Evolutionary conservation across 2,329 filamentous ascomycete species (phyloP).

Genomic region (Parascedosporium putredinis): DNA sequence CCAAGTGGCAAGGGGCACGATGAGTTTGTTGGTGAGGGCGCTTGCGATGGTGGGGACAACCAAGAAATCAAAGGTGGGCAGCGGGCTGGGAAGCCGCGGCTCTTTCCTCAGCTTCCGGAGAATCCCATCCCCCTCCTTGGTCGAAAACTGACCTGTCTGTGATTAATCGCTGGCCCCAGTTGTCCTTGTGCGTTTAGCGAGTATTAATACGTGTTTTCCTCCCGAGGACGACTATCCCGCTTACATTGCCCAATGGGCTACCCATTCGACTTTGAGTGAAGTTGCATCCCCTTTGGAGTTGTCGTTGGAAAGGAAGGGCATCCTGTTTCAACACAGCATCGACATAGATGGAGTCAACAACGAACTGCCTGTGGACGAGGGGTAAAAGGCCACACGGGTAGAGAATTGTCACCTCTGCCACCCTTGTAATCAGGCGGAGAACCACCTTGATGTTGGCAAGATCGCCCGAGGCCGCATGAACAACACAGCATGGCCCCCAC

Average conservation of each 20-base stretch:
- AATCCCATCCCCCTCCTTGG: background rate
- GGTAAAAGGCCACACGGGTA: background rate
- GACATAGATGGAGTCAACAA: no score
- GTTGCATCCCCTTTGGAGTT: no score
- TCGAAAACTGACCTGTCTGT: background rate
- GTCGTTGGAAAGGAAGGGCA: no score
- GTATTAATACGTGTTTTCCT: background rate
- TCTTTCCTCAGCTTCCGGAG: no score
- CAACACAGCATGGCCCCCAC: background rate
- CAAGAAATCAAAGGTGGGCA: background rate
- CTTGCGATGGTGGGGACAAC: background rate
- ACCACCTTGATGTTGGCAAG: background rate
- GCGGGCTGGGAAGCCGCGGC: background rate
- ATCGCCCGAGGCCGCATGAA: constrained; percentile 3
- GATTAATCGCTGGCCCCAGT: background rate
- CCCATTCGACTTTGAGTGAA: no score
- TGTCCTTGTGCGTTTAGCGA: no score
- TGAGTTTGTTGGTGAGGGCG: background rate
- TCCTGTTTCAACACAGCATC: no score
- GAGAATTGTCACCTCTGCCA: background rate
- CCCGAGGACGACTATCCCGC: background rate
- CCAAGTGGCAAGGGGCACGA: background rate
- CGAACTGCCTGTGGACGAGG: background rate
- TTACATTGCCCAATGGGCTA: background rate
- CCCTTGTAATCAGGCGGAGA: background rate